Base-by-base conservation (phyloP, 495 filamentous ascomycete species). In the Schizothecium vesticola region DNA sequence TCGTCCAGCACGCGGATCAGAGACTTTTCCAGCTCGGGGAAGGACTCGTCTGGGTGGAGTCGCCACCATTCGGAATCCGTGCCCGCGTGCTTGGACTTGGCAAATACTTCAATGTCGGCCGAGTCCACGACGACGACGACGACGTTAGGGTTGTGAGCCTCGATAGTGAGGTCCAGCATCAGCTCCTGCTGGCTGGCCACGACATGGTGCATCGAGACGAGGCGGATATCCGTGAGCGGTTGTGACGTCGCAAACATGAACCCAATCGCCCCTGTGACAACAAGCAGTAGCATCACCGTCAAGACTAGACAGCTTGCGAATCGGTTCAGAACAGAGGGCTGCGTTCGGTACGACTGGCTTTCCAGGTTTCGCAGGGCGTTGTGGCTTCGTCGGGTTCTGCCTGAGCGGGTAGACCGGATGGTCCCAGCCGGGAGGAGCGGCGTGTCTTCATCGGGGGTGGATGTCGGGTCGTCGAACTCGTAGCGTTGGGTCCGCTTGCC, bases 201-300 rank as follows among this genome's bases (percentile, higher is more conserved):
- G 21, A 99, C 92, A 71, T 97, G 94, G 70, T 89, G 87, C 69
- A 99, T 91, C 55, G 89, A 88, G 56, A 88, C 77, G 29, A 98
- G 83, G 58, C 87, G 81, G 64, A 98, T 89, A 58, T 91, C 87
- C 56, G 88, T 79, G 12, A 99, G 84, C 9, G 93, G 90, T 69
- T 96, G 93, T n/a, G 93, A 96, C 55, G 93, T 93, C 22, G 93
- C 90, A 70, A 96, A 88, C 74, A 97, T 84, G 78, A 98, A 96
- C 16, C 90, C 92, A 22, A 93, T 87, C 6, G 90, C 90, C 24
- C 91, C 92, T 19, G 92, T 87, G 36, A 96, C 83, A 29, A 97
- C 84, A 8, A 96, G 79, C 19, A 92, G 70, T 23, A 97, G 75
- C 76, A 97, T 86, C 26, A 93, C 79, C 19, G 87, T 84, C 28